A percentile compares a stretch with the other conserved stretches of the same genome.
Evolutionary conservation across 805 yeast genomes (phyloP).

Genomic region (Saccharomycopsis schoenii): DNA sequence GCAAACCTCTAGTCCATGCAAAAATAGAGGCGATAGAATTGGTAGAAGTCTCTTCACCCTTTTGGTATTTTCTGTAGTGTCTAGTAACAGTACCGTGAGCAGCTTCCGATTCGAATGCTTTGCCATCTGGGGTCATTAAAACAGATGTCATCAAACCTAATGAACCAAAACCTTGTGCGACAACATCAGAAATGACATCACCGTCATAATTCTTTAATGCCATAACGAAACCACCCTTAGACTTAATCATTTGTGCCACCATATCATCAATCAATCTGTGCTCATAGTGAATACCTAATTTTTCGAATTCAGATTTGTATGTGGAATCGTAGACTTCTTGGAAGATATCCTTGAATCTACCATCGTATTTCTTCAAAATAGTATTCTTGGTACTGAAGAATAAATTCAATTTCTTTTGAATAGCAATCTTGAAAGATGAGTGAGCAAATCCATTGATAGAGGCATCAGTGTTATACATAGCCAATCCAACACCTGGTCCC

Average conservation of each 20-base stretch:
- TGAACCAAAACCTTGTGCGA: slow-evolving; percentile 97
- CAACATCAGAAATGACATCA: slow-evolving; percentile 93
- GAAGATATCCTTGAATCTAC: slow-evolving; percentile 90
- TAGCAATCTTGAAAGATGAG: slow-evolving; percentile 81
- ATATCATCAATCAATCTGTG: slow-evolving; percentile 95
- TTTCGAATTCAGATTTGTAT: slow-evolving; percentile 65
- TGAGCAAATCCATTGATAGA: slow-evolving; percentile 88
- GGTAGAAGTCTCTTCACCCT: slow-evolving; percentile 94
- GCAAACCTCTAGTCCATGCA: slow-evolving; percentile 93
- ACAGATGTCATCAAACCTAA: slow-evolving; percentile 96
- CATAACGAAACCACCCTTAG: slow-evolving; percentile 88
- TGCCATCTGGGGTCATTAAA: slow-evolving; percentile 93
- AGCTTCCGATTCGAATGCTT: slow-evolving; percentile 92
- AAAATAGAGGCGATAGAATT: slow-evolving; percentile 95
- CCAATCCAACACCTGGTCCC: slow-evolving; percentile 66
- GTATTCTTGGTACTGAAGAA: slow-evolving; percentile 92
- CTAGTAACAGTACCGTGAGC: slow-evolving; percentile 99
- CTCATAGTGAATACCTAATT: slow-evolving; percentile 86
- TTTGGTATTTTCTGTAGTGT: slow-evolving; percentile 92
- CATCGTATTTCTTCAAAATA: slow-evolving; percentile 87
- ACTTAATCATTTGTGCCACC: slow-evolving; percentile 98
- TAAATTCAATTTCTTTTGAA: slow-evolving; percentile 66
- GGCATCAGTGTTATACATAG: slow-evolving; percentile 94
- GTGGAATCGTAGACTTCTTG: slow-evolving; percentile 64
- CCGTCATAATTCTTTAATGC: slow-evolving; percentile 98